Conservation (phyloP, 73 alveolate genomes). For the Stentor roeselii region DNA sequence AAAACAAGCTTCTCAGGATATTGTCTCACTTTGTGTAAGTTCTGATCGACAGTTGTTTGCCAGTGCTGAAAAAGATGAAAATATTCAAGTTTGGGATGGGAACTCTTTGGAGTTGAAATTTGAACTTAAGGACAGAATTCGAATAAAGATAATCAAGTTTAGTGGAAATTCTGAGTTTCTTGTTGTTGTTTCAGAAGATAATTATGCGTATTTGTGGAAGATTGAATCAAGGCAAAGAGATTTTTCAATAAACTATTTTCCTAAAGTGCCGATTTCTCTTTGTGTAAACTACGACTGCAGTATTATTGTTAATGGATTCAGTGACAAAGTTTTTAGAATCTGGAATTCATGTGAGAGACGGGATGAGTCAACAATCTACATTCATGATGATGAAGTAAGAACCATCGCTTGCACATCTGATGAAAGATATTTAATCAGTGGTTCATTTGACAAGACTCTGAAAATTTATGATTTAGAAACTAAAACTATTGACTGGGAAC, state of each 20-base stretch:
- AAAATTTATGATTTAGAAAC: not conserved
- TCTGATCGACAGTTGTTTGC: no score
- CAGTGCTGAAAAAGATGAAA: no score
- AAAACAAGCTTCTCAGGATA: no score
- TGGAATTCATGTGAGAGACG: not conserved
- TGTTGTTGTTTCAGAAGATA: not conserved
- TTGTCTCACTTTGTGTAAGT: no score
- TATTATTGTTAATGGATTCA: not conserved
- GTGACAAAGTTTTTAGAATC: not conserved
- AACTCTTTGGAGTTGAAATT: not conserved
- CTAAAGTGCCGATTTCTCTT: not conserved
- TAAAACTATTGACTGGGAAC: not conserved
- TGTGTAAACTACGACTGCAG: not conserved
- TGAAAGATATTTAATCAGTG: not conserved
- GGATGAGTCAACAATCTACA: not conserved
- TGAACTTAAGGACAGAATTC: not conserved
- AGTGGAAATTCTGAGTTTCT: not conserved
- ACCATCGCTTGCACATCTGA: not conserved
- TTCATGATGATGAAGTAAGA: not conserved
- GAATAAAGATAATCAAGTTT: no score
- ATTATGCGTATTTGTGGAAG: not conserved
- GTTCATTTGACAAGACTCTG: not conserved
- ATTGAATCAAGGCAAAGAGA: not conserved
- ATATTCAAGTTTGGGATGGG: not conserved
- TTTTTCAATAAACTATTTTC: not conserved